These are phyloP conservation scores for Botrytis aclada DNA, from an alignment of 2,329 filamentous ascomycete genomes.

Conservation along the genomic window DNA sequence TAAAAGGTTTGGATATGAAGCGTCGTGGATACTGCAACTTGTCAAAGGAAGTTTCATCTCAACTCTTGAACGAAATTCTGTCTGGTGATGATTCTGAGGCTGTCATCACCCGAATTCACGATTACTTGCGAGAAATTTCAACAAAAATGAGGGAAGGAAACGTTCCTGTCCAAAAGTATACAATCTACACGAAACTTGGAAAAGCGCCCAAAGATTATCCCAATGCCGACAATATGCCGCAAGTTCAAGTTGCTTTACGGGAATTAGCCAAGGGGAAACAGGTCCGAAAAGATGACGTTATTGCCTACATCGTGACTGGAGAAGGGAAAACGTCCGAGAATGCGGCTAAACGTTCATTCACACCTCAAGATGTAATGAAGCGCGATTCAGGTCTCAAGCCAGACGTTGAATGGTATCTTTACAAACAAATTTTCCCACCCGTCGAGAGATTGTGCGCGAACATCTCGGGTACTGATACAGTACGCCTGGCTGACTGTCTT, in stretches of 20 bases:
- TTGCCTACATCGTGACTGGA: conserved; percentile 89
- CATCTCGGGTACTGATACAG: conserved; percentile 86
- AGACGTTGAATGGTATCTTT: conserved; percentile 96
- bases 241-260: conserved; percentile 90
- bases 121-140: conserved; percentile 83
- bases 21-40: conserved; percentile 93
- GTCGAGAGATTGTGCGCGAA: conserved; percentile 97
- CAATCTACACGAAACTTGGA: conserved; percentile 95
- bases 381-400: conserved; percentile 71
- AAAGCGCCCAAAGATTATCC: conserved; percentile 93
- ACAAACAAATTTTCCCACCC: conserved; percentile 97
- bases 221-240: conserved; percentile 91
- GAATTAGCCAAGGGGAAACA: conserved; percentile 83
- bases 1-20: conserved; percentile 98
- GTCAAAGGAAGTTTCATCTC: conserved; percentile 90
- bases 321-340: conserved; percentile 62
- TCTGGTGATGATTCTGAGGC: conserved; percentile 90
- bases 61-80: conserved; percentile 88
- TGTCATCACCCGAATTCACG: conserved; percentile 86
- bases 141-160: conserved; percentile 78
- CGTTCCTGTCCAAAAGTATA: conserved; percentile 82
- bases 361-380: conserved; percentile 80
- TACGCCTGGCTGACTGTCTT: conserved; percentile 86
- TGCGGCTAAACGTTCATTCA: conserved; percentile 84
- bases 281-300: conserved; percentile 90